Evolutionary conservation across 352 stramenopile genomes (phyloP).

Genomic region (Phytophthora pluvialis): DNA sequence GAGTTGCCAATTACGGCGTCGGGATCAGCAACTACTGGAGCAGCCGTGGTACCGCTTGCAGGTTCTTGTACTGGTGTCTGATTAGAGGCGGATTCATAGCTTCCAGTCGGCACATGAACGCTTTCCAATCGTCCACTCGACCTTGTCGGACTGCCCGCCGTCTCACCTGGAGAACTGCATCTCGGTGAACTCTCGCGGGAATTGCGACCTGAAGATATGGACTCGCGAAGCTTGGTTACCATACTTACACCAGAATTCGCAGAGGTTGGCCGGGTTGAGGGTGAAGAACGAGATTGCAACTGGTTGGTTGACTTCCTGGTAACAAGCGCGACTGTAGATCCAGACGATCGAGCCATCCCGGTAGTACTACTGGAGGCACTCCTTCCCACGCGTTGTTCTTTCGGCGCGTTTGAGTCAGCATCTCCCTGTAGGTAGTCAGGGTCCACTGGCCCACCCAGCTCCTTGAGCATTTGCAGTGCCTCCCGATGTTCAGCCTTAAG

Average conservation of each 20-base stretch:
- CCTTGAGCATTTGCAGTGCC: slow-evolving; percentile 73
- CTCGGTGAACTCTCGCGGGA: slow-evolving; percentile 24
- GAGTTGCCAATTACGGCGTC: background rate
- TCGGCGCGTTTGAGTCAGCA: slow-evolving; percentile 6
- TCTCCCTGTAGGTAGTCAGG: slow-evolving; percentile 39
- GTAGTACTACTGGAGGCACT: background rate
- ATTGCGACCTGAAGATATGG: slow-evolving; percentile 47
- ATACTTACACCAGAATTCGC: slow-evolving; percentile 41
- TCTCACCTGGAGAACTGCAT: slow-evolving; percentile 1
- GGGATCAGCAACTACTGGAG: background rate
- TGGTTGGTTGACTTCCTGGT: slow-evolving; percentile 10
- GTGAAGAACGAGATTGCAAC: background rate
- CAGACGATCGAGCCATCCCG: background rate
- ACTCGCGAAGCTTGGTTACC: slow-evolving; percentile 60
- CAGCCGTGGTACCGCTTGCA: background rate
- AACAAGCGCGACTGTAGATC: background rate
- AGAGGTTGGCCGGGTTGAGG: slow-evolving; percentile 15
- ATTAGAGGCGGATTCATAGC: slow-evolving; percentile 10
- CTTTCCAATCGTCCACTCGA: background rate
- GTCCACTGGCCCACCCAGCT: slow-evolving; percentile 70
- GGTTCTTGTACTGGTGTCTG: slow-evolving; percentile 2
- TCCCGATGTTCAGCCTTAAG: slow-evolving; percentile 79
- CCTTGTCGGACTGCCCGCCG: background rate
- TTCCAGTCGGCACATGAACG: background rate
- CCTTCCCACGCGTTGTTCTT: slow-evolving; percentile 1